Percentiles rank a stretch among this genome's conserved stretches.
phyloP scores from a whole-genome alignment of 441 rosid species.

The Adansonia madagascariensis region DNA sequence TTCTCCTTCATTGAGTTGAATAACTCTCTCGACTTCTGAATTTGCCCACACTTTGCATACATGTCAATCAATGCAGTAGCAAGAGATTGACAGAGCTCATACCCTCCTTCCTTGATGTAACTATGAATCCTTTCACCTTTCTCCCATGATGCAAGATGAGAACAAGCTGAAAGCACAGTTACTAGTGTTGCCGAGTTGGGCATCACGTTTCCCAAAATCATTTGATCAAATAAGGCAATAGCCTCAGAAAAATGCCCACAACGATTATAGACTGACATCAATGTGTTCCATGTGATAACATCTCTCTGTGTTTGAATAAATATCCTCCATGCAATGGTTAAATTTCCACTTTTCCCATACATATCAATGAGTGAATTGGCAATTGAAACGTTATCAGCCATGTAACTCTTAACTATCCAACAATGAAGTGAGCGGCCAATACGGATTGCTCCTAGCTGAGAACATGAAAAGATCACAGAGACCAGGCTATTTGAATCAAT shows the following conservation, averaged over 20 bases:
- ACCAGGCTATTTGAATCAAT: conserved; percentile 43
- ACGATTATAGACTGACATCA: conserved; percentile 46
- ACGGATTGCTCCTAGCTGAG: conserved; percentile 38
- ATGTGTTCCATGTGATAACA: conserved; percentile 54
- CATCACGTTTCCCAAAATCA: conserved; percentile 43
- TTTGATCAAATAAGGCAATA: conserved; percentile 37
- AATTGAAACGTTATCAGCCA: conserved; percentile 36
- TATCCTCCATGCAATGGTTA: conserved; percentile 44
- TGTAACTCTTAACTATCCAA: conserved; percentile 38
- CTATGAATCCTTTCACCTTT: conserved; percentile 48
- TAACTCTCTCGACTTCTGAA: conserved; percentile 47
- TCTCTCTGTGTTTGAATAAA: conserved; percentile 39
- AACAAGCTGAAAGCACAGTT: conserved; percentile 56
- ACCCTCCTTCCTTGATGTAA: conserved; percentile 43
- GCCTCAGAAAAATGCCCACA: conserved; percentile 44
- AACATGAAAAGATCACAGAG: conserved; percentile 52
- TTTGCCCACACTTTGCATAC: conserved; percentile 64
- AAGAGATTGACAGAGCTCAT: conserved; percentile 46
- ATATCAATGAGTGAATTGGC: conserved; percentile 53
- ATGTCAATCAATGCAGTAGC: conserved; percentile 57
- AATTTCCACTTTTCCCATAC: conserved; percentile 54
- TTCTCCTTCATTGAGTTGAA: conserved; percentile 43
- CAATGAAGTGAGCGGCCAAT: conserved; percentile 45
- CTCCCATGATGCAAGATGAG: conserved; percentile 49
- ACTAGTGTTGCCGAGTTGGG: conserved; percentile 54